Percentiles rank a stretch among this genome's conserved stretches.
phyloP scores from a whole-genome alignment of 176 grass and related monocot genomes.

The Musa acuminata region DNA sequence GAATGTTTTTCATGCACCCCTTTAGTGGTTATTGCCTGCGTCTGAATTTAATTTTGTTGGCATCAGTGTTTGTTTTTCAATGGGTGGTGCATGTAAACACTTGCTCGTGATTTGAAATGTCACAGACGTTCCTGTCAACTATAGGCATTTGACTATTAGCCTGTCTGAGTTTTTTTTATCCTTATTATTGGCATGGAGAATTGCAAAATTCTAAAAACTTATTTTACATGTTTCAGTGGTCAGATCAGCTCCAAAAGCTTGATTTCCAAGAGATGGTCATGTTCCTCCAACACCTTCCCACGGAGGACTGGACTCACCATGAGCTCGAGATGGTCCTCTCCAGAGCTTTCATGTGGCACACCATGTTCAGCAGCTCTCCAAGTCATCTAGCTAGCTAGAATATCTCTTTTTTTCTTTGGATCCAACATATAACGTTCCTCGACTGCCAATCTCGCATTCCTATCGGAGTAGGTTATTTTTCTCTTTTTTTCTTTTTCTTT shows the following conservation, averaged over 20 bases:
- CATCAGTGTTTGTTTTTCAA: too few species aligned
- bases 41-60: too few species aligned
- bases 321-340: conserved; percentile 91
- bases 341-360: conserved; percentile 90
- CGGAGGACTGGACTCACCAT: conserved; percentile 78
- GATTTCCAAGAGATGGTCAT: conserved; percentile 99
- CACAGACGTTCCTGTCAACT: too few species aligned
- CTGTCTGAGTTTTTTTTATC: too few species aligned
- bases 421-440: too few species aligned
- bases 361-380: conserved; percentile 83
- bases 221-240: conserved; percentile 50
- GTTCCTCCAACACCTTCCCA: conserved; percentile 92
- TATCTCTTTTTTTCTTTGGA: not conserved
- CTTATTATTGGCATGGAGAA: too few species aligned
- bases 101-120: too few species aligned
- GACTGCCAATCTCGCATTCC: too few species aligned
- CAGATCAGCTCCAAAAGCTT: conserved; percentile 77
- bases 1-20: too few species aligned
- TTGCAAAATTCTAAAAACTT: conserved; percentile 4
- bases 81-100: too few species aligned
- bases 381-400: conserved; percentile 64
- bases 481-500: not conserved
- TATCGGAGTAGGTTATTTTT: not conserved
- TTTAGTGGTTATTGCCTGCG: too few species aligned
- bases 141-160: too few species aligned